phyloP scores from a whole-genome alignment of 768 basidiomycete species.

The Lentinula sp. region DNA sequence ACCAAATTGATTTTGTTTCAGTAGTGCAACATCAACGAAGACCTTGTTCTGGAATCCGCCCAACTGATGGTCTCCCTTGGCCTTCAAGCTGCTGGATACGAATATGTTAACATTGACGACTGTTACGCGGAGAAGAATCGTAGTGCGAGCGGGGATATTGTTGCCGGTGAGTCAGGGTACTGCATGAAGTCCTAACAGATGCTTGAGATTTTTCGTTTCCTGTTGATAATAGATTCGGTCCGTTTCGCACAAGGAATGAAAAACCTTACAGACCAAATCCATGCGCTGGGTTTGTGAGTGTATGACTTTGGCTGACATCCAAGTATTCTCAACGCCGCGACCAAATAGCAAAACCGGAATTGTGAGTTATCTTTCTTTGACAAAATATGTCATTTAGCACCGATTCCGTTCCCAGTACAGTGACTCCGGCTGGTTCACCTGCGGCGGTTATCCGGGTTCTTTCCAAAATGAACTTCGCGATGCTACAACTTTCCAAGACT shows the following conservation, averaged over 20 bases:
- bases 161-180: conserved; percentile 33
- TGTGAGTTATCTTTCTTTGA: conserved; percentile 18
- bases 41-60: conserved; percentile 43
- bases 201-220: neutral
- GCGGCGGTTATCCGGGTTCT: conserved; percentile 59
- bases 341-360: conserved; percentile 33
- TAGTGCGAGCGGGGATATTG: conserved; percentile 41
- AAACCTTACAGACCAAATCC: conserved; percentile 47
- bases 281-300: conserved; percentile 52
- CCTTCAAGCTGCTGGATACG: conserved; percentile 50
- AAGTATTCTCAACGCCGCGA: neutral
- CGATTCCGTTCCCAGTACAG: conserved; percentile 32
- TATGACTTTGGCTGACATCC: neutral
- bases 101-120: conserved; percentile 58
- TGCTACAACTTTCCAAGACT: conserved; percentile 48
- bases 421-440: conserved; percentile 66
- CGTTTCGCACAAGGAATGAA: conserved; percentile 55
- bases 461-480: conserved; percentile 56
- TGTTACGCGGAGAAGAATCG: conserved; percentile 57
- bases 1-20: neutral
- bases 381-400: neutral
- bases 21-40: conserved; percentile 43
- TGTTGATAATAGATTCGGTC: conserved; percentile 29
- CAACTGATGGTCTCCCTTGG: conserved; percentile 52
- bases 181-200: neutral